Conservation (phyloP, 495 filamentous ascomycete species). For the Trichoderma erinaceum region DNA sequence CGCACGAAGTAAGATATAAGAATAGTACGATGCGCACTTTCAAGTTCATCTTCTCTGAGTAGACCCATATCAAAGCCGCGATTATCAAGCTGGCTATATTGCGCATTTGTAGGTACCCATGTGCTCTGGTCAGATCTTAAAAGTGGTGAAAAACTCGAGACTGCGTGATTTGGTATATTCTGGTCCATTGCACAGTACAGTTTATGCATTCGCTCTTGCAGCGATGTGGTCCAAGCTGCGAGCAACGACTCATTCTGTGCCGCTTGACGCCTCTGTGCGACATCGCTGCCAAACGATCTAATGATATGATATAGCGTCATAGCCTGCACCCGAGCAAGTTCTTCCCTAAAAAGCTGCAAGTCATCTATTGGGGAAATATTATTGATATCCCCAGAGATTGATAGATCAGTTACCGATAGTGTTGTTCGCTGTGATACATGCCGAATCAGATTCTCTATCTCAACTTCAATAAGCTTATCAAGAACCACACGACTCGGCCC, state of each 20-base stretch:
- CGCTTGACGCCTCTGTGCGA: neutral
- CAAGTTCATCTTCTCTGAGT: neutral
- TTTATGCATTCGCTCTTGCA: neutral
- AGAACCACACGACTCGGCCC: constrained; percentile 1
- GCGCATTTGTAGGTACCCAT: neutral
- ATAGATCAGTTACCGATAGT: neutral
- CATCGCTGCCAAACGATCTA: neutral
- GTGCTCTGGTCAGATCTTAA: neutral
- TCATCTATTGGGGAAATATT: neutral
- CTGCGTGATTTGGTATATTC: neutral
- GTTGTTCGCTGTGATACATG: neutral
- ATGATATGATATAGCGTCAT: constrained; percentile 5
- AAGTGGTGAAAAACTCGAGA: neutral
- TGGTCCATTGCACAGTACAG: neutral
- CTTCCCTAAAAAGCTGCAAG: neutral
- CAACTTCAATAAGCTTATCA: constrained; percentile 1
- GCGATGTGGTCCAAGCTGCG: neutral
- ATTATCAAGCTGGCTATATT: neutral
- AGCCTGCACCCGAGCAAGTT: constrained; percentile 10
- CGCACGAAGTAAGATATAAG: neutral
- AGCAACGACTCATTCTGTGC: neutral
- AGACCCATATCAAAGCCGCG: neutral
- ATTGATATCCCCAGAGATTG: neutral
- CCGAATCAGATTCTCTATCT: neutral
- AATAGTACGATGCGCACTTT: constrained; percentile 9